Conservation (phyloP, 345 rosid species). For the Salix dunnii region DNA sequence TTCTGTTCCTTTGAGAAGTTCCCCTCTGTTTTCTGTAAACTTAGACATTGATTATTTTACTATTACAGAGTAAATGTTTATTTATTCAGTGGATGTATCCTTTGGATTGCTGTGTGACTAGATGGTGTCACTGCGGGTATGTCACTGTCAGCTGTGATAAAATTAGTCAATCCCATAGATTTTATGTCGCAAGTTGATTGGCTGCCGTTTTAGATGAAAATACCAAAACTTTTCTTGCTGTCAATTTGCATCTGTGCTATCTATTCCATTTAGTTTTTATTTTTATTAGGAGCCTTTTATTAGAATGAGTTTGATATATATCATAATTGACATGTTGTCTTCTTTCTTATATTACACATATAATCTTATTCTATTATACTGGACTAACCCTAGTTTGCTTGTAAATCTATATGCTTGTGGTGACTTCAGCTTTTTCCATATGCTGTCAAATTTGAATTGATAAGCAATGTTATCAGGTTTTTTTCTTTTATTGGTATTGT, state of each 20-base stretch:
- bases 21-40: slow-evolving; percentile 56
- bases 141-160: background rate
- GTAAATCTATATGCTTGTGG: background rate
- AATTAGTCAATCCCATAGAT: background rate
- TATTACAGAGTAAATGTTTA: slow-evolving; percentile 20
- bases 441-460: background rate
- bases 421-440: background rate
- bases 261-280: background rate
- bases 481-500: too few relatives aligned
- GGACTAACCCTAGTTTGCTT: background rate
- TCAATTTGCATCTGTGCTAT: background rate
- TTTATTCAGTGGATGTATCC: background rate
- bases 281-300: background rate
- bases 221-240: background rate
- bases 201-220: background rate
- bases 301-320: background rate
- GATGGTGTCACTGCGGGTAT: background rate
- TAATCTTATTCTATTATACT: background rate
- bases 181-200: background rate
- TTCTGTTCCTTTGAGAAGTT: slow-evolving; percentile 53
- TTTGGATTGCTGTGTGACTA: background rate
- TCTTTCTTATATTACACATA: background rate
- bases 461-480: background rate
- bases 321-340: background rate
- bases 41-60: slow-evolving; percentile 21